Evolutionary conservation across 441 rosid genomes (phyloP).

Genomic region (Gossypium schwendimanii): DNA sequence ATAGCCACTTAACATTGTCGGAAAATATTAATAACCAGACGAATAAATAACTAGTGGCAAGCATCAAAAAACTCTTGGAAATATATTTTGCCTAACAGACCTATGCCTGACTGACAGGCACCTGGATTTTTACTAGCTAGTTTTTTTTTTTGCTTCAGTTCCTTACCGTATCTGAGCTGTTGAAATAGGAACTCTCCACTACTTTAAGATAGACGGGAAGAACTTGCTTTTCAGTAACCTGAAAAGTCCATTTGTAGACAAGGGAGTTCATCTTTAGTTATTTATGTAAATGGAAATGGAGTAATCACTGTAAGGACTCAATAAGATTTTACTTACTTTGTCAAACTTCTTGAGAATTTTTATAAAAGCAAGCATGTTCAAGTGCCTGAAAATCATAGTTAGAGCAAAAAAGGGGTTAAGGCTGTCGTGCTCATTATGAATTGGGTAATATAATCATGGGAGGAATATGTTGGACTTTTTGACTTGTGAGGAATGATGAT

Average conservation of each 20-base stretch:
- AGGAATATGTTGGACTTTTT: background rate
- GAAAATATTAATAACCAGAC: slow-evolving; percentile 11
- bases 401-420: background rate
- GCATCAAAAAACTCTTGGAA: slow-evolving; percentile 17
- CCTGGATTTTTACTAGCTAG: slow-evolving; percentile 7
- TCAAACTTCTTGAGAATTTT: slow-evolving; percentile 93
- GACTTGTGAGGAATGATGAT: background rate
- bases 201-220: slow-evolving; percentile 84
- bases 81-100: slow-evolving; percentile 4
- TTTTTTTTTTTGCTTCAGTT: slow-evolving; percentile 3
- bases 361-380: slow-evolving; percentile 93
- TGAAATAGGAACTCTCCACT: slow-evolving; percentile 89
- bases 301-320: slow-evolving; percentile 4
- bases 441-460: background rate
- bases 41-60: slow-evolving; percentile 21
- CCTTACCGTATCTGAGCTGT: slow-evolving; percentile 84
- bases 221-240: slow-evolving; percentile 86
- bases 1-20: slow-evolving; percentile 37
- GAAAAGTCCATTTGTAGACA: slow-evolving; percentile 2
- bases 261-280: background rate
- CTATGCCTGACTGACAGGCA: background rate
- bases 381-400: slow-evolving; percentile 47
- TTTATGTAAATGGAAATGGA: slow-evolving; percentile 3
- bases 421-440: background rate
- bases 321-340: slow-evolving; percentile 41